A percentile compares a stretch with the other conserved stretches of the same genome.
Evolutionary conservation across 2,329 filamentous ascomycete species (phyloP).

Genomic region (Penicillium freii): DNA sequence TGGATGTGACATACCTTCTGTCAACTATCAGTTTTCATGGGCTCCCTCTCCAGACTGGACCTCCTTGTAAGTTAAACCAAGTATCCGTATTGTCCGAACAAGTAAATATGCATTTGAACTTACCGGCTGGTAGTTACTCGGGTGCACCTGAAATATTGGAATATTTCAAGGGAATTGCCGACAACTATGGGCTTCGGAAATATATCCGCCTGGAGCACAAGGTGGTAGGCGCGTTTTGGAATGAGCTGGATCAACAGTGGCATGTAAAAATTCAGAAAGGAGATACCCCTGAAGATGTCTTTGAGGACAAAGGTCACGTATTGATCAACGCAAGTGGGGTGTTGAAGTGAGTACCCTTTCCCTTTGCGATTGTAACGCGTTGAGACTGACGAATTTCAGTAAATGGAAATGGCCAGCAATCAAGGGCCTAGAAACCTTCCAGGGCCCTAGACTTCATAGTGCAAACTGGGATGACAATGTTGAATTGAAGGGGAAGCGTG

Average conservation of each 20-base stretch:
- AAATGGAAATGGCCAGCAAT: constrained; percentile 18
- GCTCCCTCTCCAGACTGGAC: constrained; percentile 23
- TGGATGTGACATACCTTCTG: constrained; percentile 33
- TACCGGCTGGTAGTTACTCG: constrained; percentile 20
- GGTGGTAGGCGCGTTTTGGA: constrained; percentile 30
- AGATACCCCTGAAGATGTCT: constrained; percentile 1
- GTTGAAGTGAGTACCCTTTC: constrained; percentile 9
- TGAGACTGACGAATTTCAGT: not conserved
- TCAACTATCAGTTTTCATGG: constrained; percentile 37
- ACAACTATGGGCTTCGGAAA: constrained; percentile 27
- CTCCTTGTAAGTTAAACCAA: constrained; percentile 10
- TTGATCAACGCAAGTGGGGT: constrained; percentile 15
- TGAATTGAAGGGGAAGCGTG: constrained; percentile 46
- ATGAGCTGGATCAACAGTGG: constrained; percentile 31
- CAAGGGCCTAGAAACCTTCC: constrained; percentile 6
- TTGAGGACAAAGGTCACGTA: constrained; percentile 12
- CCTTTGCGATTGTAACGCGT: not conserved
- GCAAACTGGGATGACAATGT: constrained; percentile 35
- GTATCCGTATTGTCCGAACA: constrained; percentile 3
- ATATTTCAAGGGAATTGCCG: constrained; percentile 28
- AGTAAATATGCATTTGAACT: not conserved
- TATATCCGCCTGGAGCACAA: constrained; percentile 28
- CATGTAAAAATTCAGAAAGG: constrained; percentile 23
- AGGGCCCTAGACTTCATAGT: constrained; percentile 11
- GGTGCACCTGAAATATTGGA: constrained; percentile 27